A percentile compares a stretch with the other conserved stretches of the same genome.
Conservation (phyloP, 1,284 basidiomycete species). For the Amylostereum areolatum region DNA sequence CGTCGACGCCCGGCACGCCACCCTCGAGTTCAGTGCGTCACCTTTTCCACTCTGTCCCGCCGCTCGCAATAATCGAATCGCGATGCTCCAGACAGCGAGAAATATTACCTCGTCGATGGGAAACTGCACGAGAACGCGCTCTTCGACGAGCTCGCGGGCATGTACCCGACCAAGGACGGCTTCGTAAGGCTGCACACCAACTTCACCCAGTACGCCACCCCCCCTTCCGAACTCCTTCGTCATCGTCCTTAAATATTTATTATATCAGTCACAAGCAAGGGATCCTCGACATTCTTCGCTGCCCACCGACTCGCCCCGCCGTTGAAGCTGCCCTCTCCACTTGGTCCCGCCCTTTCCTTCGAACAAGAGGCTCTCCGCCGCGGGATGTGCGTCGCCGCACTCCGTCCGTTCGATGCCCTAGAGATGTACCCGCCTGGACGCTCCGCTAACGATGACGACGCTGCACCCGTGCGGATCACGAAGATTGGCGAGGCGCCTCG, state of each 20-base stretch:
- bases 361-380: constrained; percentile 41
- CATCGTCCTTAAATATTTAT: too few species aligned
- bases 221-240: not conserved
- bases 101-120: constrained; percentile 42
- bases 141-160: constrained; percentile 49
- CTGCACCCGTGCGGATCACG: constrained; percentile 36
- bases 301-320: constrained; percentile 28
- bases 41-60: too few species aligned
- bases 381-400: constrained; percentile 48
- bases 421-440: constrained; percentile 42
- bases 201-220: constrained; percentile 48
- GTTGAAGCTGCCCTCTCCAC: constrained; percentile 35
- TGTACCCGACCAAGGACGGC: constrained; percentile 47
- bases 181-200: constrained; percentile 58
- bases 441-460: constrained; percentile 25
- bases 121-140: constrained; percentile 25
- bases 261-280: constrained; percentile 43
- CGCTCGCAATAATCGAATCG: not conserved
- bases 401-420: constrained; percentile 48
- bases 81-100: constrained; percentile 37
- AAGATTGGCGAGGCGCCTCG: constrained; percentile 46
- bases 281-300: constrained; percentile 40
- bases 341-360: constrained; percentile 45
- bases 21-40: constrained; percentile 49
- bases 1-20: constrained; percentile 52